Base-by-base conservation (phyloP, 352 stramenopile species). In the Pythium aquatile region DNA sequence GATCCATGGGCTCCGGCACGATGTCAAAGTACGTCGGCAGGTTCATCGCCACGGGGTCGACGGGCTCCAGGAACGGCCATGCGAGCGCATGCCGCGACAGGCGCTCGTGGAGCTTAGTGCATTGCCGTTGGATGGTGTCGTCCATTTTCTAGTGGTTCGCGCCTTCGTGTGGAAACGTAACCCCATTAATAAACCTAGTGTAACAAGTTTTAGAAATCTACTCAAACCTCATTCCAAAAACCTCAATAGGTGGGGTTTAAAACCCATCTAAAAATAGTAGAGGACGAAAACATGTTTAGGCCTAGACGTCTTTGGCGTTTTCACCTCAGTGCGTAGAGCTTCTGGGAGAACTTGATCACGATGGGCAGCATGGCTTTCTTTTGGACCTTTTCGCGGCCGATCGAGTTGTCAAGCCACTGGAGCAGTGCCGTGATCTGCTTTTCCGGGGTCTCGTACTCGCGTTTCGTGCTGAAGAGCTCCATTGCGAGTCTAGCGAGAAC, bases 1-100 rank as follows among this genome's bases (percentile, higher is more conserved):
- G 82, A 73, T 99, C 97, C 98, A 99, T 99, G 6, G 98, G 98
- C 40, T 85, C 64, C 70, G 91, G 83, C 59, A 99, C 91, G 29
- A 99, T 85, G 13, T 97, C 78, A 60, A 93, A 91, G 73, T 99
- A 99, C 55, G 88, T 95, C 13, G 92, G 92, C 58, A 99, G 81
- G 48, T 94, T 87, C 42, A 98, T 72, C 51, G 82, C 81, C 29
- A 98, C 85, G 37, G 98, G 93, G 74, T 99, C 97, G 48, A 99
- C 97, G 24, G 97, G 97, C 57, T 88, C 75, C 24, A 91, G 79
- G 74, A 99, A 99, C 2, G 94, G 88, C 79, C 79, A 93, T 10
- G 85, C 78, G 9, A 91, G 73, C 57, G 73, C 68, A 57, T 94
- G 85, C 24, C 68, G 69, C 48, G 74, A 72, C 47, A 96, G 68